phyloP scores from a whole-genome alignment of 129 eudicot genomes.

The Deinandra increscens region DNA sequence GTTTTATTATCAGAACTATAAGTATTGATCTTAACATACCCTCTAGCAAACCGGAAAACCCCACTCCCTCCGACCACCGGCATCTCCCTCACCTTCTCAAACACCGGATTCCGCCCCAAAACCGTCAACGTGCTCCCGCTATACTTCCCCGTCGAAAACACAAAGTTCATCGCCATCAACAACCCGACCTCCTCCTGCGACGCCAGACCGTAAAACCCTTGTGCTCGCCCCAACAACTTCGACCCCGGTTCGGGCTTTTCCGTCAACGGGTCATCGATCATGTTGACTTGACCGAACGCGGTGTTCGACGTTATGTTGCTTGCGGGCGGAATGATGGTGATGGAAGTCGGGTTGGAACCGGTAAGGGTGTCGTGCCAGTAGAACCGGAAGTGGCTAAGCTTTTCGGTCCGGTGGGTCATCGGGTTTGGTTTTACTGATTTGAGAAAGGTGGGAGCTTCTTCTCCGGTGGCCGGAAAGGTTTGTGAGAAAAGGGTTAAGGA shows the following conservation, averaged over 20 bases:
- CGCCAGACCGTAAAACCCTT: constrained; percentile 59
- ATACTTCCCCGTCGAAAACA: constrained; percentile 54
- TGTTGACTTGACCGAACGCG: constrained; percentile 44
- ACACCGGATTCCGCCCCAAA: constrained; percentile 58
- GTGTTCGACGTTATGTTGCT: neutral
- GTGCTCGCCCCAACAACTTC: constrained; percentile 56
- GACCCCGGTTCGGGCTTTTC: constrained; percentile 46
- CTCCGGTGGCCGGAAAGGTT: constrained; percentile 7
- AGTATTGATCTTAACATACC: constrained; percentile 61
- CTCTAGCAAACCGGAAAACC: constrained; percentile 62
- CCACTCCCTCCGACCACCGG: constrained; percentile 78
- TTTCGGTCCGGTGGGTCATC: constrained; percentile 30
- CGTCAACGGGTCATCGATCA: constrained; percentile 67
- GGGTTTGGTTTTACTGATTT: constrained; percentile 23
- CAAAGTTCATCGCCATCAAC: constrained; percentile 66
- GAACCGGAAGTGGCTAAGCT: constrained; percentile 50
- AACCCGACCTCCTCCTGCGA: constrained; percentile 50
- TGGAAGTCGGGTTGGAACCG: constrained; percentile 44
- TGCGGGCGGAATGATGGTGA: constrained; percentile 35
- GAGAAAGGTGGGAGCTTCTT: no score
- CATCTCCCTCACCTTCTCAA: constrained; percentile 62
- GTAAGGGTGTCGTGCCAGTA: constrained; percentile 58
- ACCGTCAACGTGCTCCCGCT: constrained; percentile 59
- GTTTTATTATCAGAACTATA: constrained; percentile 39
- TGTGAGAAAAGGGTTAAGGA: no score